Base-by-base conservation (phyloP, 352 stramenopile genomes). In the Phytophthora nicotianae region DNA sequence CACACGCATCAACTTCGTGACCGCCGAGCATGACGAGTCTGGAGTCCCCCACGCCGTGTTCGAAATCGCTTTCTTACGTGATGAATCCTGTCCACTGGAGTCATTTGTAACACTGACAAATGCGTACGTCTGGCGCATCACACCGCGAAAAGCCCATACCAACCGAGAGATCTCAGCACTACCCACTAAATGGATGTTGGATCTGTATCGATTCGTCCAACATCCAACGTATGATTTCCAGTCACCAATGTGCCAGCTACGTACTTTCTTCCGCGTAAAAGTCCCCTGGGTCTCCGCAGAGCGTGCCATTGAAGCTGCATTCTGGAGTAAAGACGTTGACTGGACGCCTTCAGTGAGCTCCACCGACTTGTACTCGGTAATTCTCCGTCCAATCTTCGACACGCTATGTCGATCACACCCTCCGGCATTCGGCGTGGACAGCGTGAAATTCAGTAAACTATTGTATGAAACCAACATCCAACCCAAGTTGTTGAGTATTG, bases 401-500 rank as follows among this genome's bases (percentile, higher is more conserved):
- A 48, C 70, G 7, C 49, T 93, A 11, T 81, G 83, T 13, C 64
- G 58, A 14, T 81, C 78, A 8, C 79, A 88, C 37, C 85, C 85
- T 8, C 69, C 73, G 4, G 72, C 70, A 10, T 50, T 66, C 14
- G 51, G 70, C 1, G 68, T 90, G 20, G 85, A 93, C 48, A 83
- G 83, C 45, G 75, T 92, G 59, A 93, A 93, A 48, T 93, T 93
- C 61, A 86, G 79, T 51, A 90, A 89, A 38, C 58, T 92, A 7
- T 50, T 93, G 10, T 84, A 84, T 2, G 83, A 92, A 50, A 83
- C 79, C 35, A 62, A 62, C 0, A 57, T 91, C 1, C 75, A 89
- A 23, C 83, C 85, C 0, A 50, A 59, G 6, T 47, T 65, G 3
- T 57, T 93, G 3, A 68, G 52, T n/a, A 78, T 93, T 20, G 85